Evolutionary conservation across 2,329 filamentous ascomycete species (phyloP).

Genomic region (Ciborinia camelliae): DNA sequence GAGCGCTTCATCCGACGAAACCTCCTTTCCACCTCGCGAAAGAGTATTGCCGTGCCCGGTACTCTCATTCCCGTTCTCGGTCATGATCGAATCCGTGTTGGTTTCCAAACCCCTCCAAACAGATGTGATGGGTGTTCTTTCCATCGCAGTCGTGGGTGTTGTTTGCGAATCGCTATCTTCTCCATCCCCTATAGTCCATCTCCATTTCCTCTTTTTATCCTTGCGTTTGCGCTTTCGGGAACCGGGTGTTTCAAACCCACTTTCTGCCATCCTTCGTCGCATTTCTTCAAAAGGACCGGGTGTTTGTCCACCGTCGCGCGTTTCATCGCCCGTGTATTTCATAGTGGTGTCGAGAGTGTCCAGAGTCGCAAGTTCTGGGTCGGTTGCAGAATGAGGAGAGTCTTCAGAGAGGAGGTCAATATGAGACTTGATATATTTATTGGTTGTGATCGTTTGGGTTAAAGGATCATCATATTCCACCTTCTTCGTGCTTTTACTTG

Average conservation of each 20-base stretch:
- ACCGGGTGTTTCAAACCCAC: constrained; percentile 31
- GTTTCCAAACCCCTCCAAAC: constrained; percentile 27
- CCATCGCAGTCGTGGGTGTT: constrained; percentile 30
- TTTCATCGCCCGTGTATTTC: constrained; percentile 52
- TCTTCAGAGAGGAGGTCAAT: constrained; percentile 61
- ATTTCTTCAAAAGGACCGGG: constrained; percentile 63
- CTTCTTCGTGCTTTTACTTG: constrained; percentile 46
- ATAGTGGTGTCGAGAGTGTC: constrained; percentile 50
- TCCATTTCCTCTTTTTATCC: constrained; percentile 62
- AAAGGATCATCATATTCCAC: constrained; percentile 62
- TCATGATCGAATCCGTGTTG: background rate
- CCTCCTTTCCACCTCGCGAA: background rate
- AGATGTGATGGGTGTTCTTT: constrained; percentile 28
- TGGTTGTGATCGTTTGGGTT: constrained; percentile 61
- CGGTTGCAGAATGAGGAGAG: constrained; percentile 32
- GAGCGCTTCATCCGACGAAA: background rate
- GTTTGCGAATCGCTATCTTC: constrained; percentile 34
- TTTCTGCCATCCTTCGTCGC: constrained; percentile 53
- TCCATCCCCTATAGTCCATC: constrained; percentile 57
- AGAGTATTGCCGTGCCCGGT: background rate
- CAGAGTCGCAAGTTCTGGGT: constrained; percentile 34
- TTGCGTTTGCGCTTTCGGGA: constrained; percentile 49
- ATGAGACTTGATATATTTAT: constrained; percentile 59
- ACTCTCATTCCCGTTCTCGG: background rate
- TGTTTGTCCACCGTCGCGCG: constrained; percentile 58